Evolutionary conservation across 2,329 filamentous ascomycete species (phyloP).

Genomic region (Gaeumannomyces tritici): DNA sequence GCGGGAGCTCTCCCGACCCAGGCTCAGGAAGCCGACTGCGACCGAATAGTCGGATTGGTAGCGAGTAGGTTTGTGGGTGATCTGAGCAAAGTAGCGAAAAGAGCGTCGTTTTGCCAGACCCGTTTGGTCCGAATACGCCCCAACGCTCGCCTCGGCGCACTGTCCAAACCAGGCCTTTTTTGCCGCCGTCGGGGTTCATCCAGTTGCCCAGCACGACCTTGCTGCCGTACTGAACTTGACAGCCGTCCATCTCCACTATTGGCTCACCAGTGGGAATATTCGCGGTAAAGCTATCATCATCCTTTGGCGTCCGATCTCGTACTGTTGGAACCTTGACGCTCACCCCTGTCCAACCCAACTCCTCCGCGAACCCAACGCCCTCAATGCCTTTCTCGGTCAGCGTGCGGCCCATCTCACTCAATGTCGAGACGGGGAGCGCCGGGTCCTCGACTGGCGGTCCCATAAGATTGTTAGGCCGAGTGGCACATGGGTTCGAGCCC

Average conservation of each 20-base stretch:
- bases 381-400: constrained; percentile 29
- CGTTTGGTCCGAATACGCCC: constrained; percentile 90
- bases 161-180: constrained; percentile 68
- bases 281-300: background rate
- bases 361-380: constrained; percentile 23
- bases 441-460: constrained; percentile 30
- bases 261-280: constrained; percentile 43
- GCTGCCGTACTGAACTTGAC: constrained; percentile 68
- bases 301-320: background rate
- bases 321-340: background rate
- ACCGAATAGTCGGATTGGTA: constrained; percentile 81
- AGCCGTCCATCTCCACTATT: constrained; percentile 79
- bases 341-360: background rate
- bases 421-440: constrained; percentile 34
- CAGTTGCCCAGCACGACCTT: constrained; percentile 76
- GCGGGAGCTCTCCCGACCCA: constrained; percentile 54
- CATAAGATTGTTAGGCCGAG: too few relatives aligned
- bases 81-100: constrained; percentile 90
- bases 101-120: constrained; percentile 90
- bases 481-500: too few relatives aligned
- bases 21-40: constrained; percentile 67
- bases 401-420: constrained; percentile 39
- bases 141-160: constrained; percentile 77
- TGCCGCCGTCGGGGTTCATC: constrained; percentile 39
- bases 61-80: constrained; percentile 86